Percentiles rank a stretch among this genome's conserved stretches.
These are phyloP conservation scores for Aulographum hederae DNA, from an alignment of 2,329 filamentous ascomycete genomes.

Conservation along the genomic window DNA sequence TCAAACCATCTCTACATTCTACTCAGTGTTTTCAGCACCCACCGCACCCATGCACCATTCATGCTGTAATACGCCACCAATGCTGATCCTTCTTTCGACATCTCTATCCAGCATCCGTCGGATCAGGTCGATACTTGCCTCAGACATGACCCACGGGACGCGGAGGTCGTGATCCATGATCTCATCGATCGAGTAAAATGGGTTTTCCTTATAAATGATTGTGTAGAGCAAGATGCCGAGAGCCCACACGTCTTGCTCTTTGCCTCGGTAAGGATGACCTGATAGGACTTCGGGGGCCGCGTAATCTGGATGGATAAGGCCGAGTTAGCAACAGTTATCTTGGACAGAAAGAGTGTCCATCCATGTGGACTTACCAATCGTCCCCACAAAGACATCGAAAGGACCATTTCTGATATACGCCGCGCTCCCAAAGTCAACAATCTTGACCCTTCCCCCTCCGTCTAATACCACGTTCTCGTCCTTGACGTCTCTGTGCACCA, in stretches of 20 bases:
- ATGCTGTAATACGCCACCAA: slow-evolving; percentile 73
- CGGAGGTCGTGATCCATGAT: slow-evolving; percentile 95
- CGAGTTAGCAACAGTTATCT: background rate
- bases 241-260: slow-evolving; percentile 97
- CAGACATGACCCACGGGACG: slow-evolving; percentile 74
- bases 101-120: slow-evolving; percentile 84
- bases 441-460: slow-evolving; percentile 84
- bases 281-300: slow-evolving; percentile 95
- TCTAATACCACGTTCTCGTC: slow-evolving; percentile 96
- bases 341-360: too few relatives aligned
- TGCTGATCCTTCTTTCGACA: slow-evolving; percentile 65
- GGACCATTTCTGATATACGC: slow-evolving; percentile 97
- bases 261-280: slow-evolving; percentile 79
- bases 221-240: slow-evolving; percentile 94
- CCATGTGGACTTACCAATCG: slow-evolving; percentile 55
- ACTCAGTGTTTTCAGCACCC: slow-evolving; percentile 3
- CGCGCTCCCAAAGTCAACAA: slow-evolving; percentile 96
- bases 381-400: slow-evolving; percentile 97
- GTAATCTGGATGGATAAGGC: slow-evolving; percentile 65
- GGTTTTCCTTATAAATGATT: slow-evolving; percentile 98
- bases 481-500: slow-evolving; percentile 97
- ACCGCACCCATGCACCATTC: slow-evolving; percentile 45
- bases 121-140: slow-evolving; percentile 84
- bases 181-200: slow-evolving; percentile 97
- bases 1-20: background rate